phyloP scores from a whole-genome alignment of 2,329 filamentous ascomycete species.

The Hortaea werneckii region DNA sequence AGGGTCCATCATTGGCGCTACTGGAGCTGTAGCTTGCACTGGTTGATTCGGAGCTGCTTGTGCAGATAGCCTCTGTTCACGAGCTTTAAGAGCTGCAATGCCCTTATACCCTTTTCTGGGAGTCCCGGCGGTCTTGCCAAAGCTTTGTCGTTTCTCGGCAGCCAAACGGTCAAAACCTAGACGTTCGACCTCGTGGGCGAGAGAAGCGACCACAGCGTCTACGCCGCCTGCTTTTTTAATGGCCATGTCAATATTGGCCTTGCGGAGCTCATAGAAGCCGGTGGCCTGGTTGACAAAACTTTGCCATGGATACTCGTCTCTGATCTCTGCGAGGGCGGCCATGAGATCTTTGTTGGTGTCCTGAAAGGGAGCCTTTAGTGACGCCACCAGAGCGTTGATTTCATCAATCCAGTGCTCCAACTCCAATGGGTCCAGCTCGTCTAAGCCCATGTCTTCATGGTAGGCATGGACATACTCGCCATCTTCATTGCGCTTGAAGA shows the following conservation, averaged over 20 bases:
- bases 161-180: constrained; percentile 5
- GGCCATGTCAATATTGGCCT: constrained; percentile 33
- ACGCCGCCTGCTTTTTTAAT: constrained; percentile 37
- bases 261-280: constrained; percentile 15
- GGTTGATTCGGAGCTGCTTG: not conserved
- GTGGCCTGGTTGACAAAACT: constrained; percentile 32
- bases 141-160: constrained; percentile 9
- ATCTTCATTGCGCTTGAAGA: constrained; percentile 14
- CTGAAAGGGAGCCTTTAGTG: constrained; percentile 7
- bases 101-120: constrained; percentile 10
- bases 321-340: constrained; percentile 21
- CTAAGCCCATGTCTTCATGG: constrained; percentile 9
- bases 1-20: constrained; percentile 7
- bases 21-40: constrained; percentile 3
- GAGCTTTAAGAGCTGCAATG: constrained; percentile 10
- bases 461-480: constrained; percentile 10
- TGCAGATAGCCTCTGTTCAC: constrained; percentile 5
- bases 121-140: constrained; percentile 12
- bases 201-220: constrained; percentile 24
- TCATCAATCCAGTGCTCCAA: constrained; percentile 1
- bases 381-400: constrained; percentile 7
- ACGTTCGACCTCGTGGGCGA: constrained; percentile 22
- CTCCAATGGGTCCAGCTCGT: constrained; percentile 2
- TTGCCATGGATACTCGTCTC: constrained; percentile 40
- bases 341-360: constrained; percentile 4